Evolutionary conservation across 2,329 filamentous ascomycete genomes (phyloP).

Genomic region (Blumeriella jaapii): DNA sequence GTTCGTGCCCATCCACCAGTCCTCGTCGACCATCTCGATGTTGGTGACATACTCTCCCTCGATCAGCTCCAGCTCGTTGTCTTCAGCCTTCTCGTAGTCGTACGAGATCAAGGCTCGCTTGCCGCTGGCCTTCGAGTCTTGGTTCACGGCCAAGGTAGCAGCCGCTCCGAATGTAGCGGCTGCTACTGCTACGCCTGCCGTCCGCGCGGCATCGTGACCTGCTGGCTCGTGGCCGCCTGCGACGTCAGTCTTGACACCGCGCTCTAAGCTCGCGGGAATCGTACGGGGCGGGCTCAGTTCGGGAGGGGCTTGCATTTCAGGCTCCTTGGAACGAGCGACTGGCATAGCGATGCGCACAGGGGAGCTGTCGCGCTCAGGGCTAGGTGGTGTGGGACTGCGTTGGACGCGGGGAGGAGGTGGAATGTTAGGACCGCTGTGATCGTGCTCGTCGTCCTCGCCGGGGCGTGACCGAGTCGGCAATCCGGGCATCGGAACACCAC

Average conservation of each 20-base stretch:
- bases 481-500: conserved; percentile 69
- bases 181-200: conserved; percentile 44
- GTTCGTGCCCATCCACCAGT: conserved; percentile 99
- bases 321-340: conserved; percentile 51
- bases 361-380: conserved; percentile 46
- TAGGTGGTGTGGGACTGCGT: conserved; percentile 29
- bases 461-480: conserved; percentile 51
- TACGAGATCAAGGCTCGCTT: conserved; percentile 74
- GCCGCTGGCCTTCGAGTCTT: conserved; percentile 41
- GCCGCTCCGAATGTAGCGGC: conserved; percentile 33
- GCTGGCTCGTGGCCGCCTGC: conserved; percentile 54
- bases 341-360: conserved; percentile 82
- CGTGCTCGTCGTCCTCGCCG: conserved; percentile 35
- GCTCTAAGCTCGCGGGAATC: conserved; percentile 53
- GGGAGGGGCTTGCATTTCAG: conserved; percentile 40
- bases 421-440: conserved; percentile 37
- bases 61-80: conserved; percentile 84
- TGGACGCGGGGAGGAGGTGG: conserved; percentile 31
- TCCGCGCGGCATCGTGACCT: conserved; percentile 46
- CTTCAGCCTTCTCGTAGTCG: conserved; percentile 95
- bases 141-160: conserved; percentile 29
- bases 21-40: conserved; percentile 94
- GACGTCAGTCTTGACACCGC: conserved; percentile 50
- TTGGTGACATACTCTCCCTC: conserved; percentile 84
- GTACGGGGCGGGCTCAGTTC: conserved; percentile 39